phyloP scores from a whole-genome alignment of 2,329 filamentous ascomycete species.

The Fusarium algeriense region DNA sequence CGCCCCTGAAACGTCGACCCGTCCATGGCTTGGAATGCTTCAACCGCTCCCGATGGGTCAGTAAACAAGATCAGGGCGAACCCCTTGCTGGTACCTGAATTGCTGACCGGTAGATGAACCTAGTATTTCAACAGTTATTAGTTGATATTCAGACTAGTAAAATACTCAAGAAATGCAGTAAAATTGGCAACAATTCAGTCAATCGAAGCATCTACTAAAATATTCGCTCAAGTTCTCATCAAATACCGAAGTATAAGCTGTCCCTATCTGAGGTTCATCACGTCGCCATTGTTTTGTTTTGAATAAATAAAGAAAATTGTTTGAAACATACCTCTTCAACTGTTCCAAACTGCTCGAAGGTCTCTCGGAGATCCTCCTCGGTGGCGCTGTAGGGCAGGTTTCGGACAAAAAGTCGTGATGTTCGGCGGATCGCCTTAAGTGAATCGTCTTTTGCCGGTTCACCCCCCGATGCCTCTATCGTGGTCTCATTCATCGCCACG shows the following conservation, averaged over 20 bases:
- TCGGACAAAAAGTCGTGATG: slow-evolving; percentile 84
- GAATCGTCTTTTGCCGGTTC: slow-evolving; percentile 47
- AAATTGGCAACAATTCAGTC: slow-evolving; percentile 69
- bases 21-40: slow-evolving; percentile 84
- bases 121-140: slow-evolving; percentile 58
- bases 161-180: slow-evolving; percentile 38
- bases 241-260: slow-evolving; percentile 95
- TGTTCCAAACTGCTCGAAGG: slow-evolving; percentile 79
- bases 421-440: slow-evolving; percentile 69
- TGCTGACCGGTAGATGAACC: slow-evolving; percentile 87
- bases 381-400: slow-evolving; percentile 87
- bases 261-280: slow-evolving; percentile 99
- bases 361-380: slow-evolving; percentile 79
- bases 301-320: slow-evolving; percentile 24
- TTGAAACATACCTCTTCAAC: slow-evolving; percentile 84
- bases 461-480: slow-evolving; percentile 44
- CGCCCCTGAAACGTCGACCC: slow-evolving; percentile 92
- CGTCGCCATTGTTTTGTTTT: slow-evolving; percentile 54
- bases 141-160: slow-evolving; percentile 37
- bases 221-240: slow-evolving; percentile 92
- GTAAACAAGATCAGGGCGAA: slow-evolving; percentile 88
- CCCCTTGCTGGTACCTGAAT: slow-evolving; percentile 82
- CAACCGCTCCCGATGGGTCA: slow-evolving; percentile 77
- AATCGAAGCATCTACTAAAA: slow-evolving; percentile 99
- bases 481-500: slow-evolving; percentile 41